These are phyloP conservation scores for Exserohilum turcica DNA, from an alignment of 2,329 filamentous ascomycete genomes.

Conservation along the genomic window DNA sequence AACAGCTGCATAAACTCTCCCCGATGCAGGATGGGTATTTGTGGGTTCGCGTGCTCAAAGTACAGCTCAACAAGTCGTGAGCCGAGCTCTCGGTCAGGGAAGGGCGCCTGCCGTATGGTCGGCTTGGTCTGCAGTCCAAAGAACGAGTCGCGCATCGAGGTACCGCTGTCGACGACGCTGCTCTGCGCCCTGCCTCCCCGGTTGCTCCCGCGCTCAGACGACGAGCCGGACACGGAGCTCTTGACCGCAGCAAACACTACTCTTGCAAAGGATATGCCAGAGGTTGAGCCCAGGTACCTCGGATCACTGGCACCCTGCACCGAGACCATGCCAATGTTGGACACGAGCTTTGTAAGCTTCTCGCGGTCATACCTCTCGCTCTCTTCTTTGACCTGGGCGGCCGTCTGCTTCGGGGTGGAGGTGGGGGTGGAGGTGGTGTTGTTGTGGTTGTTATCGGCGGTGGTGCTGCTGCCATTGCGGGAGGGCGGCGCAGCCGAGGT, in stretches of 20 bases:
- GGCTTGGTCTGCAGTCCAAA: conserved; percentile 94
- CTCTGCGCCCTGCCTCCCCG: conserved; percentile 60
- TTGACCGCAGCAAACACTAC: conserved; percentile 95
- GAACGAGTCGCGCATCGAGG: conserved; percentile 92
- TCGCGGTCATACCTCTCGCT: conserved; percentile 63
- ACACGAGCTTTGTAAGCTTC: conserved; percentile 68
- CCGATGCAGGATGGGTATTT: conserved; percentile 89
- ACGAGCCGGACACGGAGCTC: conserved; percentile 63
- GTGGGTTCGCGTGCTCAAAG: conserved; percentile 94
- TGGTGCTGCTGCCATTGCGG: conserved; percentile 22
- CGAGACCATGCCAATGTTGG: conserved; percentile 75
- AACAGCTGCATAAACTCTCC: conserved; percentile 89
- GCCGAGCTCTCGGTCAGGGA: conserved; percentile 78
- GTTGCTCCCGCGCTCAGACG: conserved; percentile 67
- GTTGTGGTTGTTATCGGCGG: too few relatives aligned
- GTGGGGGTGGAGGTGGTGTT: too few relatives aligned
- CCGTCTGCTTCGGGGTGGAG: too few relatives aligned
- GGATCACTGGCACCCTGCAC: conserved; percentile 79
- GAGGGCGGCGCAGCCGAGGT: conserved; percentile 22
- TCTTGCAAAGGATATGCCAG: conserved; percentile 90
- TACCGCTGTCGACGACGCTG: conserved; percentile 62
- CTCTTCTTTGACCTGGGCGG: conserved; percentile 31
- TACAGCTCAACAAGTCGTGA: conserved; percentile 78
- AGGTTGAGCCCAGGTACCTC: conserved; percentile 80
- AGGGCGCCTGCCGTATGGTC: conserved; percentile 81